phyloP scores from a whole-genome alignment of 768 basidiomycete genomes.

The Leccinum arenicola region DNA sequence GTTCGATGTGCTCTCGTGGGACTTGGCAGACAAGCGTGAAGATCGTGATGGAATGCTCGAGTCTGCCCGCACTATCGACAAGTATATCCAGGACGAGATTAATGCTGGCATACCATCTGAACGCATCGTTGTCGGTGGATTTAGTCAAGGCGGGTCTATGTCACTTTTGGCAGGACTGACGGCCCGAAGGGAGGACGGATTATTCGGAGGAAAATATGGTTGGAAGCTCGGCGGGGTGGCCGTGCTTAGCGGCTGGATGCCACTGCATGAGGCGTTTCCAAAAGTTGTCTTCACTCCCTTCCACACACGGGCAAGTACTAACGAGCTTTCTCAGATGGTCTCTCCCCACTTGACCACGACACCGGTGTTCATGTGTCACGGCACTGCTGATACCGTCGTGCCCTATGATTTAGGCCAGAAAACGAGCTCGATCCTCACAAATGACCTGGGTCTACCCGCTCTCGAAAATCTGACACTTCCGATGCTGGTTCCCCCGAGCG shows the following conservation, averaged over 20 bases:
- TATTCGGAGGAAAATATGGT: slow-evolving; percentile 36
- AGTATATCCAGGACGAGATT: slow-evolving; percentile 73
- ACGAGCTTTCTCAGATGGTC: slow-evolving; percentile 47
- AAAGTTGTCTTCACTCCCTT: slow-evolving; percentile 42
- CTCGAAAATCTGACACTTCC: slow-evolving; percentile 36
- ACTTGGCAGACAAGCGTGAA: slow-evolving; percentile 51
- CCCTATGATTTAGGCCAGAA: slow-evolving; percentile 48
- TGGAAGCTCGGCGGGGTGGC: slow-evolving; percentile 70
- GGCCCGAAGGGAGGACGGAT: slow-evolving; percentile 23
- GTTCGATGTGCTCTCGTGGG: slow-evolving; percentile 77
- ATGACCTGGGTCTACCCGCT: slow-evolving; percentile 47
- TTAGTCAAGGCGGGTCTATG: slow-evolving; percentile 84
- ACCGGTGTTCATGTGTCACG: slow-evolving; percentile 89
- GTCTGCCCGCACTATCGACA: slow-evolving; percentile 57
- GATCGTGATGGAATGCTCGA: slow-evolving; percentile 62
- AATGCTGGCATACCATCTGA: slow-evolving; percentile 63
- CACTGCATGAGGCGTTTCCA: slow-evolving; percentile 62
- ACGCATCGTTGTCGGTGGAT: slow-evolving; percentile 84
- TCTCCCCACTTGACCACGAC: slow-evolving; percentile 55
- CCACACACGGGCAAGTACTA: not conserved
- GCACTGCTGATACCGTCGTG: slow-evolving; percentile 73
- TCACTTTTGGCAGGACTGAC: slow-evolving; percentile 68
- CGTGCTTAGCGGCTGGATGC: slow-evolving; percentile 78
- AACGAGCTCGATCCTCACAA: slow-evolving; percentile 57
- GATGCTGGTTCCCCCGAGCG: slow-evolving; percentile 24